Percentiles rank a stretch among this genome's conserved stretches.
Conservation (phyloP, 2,329 filamentous ascomycete genomes). For the Colletotrichum limetticola region DNA sequence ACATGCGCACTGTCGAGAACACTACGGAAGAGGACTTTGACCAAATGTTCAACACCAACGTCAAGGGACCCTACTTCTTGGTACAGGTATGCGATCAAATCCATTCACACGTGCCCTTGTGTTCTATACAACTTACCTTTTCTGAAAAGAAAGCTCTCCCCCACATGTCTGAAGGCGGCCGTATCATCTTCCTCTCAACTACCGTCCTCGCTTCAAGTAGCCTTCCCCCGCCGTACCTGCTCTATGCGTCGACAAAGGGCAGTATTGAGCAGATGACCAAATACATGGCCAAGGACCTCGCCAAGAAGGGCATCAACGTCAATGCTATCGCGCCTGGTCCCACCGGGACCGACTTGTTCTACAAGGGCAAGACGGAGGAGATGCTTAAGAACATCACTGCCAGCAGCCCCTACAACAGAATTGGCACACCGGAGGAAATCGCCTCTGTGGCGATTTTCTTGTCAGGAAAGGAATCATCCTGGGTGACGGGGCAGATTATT, state of each 20-base stretch:
- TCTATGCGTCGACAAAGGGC: conserved; percentile 68
- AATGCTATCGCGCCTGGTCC: conserved; percentile 56
- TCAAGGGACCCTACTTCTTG: conserved; percentile 68
- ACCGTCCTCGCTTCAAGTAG: conserved; percentile 47
- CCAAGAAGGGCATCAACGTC: conserved; percentile 53
- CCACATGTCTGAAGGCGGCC: conserved; percentile 59
- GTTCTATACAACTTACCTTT: background rate
- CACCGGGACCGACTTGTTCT: conserved; percentile 66
- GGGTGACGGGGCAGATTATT: conserved; percentile 57
- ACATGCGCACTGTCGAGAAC: conserved; percentile 58
- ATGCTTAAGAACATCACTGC: conserved; percentile 52
- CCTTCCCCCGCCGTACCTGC: conserved; percentile 56
- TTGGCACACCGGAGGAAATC: conserved; percentile 48
- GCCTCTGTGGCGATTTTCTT: conserved; percentile 49
- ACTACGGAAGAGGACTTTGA: conserved; percentile 64
- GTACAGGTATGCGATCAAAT: conserved; percentile 45
- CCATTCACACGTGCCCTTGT: background rate
- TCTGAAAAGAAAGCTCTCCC: conserved; percentile 57
- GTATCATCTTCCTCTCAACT: conserved; percentile 65
- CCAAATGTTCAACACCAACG: conserved; percentile 60
- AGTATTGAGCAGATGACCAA: conserved; percentile 69
- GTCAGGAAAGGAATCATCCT: conserved; percentile 48
- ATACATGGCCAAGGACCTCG: conserved; percentile 65
- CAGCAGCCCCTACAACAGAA: conserved; percentile 37
- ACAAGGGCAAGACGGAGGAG: conserved; percentile 58